Conservation (phyloP, 2,329 filamentous ascomycete genomes). For the Cladosporium sp. region DNA sequence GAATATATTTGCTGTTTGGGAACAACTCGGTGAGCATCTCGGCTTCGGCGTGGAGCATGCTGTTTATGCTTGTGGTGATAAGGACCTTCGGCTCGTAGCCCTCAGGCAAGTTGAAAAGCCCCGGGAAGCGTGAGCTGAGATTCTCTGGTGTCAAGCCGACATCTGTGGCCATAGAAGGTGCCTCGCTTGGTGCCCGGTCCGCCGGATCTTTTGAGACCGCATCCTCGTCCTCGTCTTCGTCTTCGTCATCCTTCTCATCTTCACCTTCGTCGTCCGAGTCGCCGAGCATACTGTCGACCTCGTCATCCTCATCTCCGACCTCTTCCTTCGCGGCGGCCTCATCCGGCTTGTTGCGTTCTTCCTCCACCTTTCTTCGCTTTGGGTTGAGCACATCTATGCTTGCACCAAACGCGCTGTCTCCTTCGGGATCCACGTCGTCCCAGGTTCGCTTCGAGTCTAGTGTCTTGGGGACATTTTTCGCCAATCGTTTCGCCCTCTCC, state of each 20-base stretch:
- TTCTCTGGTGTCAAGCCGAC: constrained; percentile 58
- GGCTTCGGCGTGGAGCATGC: constrained; percentile 80
- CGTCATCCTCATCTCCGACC: constrained; percentile 40
- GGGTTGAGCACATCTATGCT: constrained; percentile 43
- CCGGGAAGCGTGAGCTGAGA: constrained; percentile 57
- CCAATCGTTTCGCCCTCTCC: constrained; percentile 67
- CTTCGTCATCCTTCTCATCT: constrained; percentile 32
- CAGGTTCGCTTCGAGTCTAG: constrained; percentile 86
- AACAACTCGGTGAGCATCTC: constrained; percentile 75
- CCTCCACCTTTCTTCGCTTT: constrained; percentile 41
- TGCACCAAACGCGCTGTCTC: constrained; percentile 36
- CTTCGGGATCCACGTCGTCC: constrained; percentile 55
- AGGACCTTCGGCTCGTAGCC: constrained; percentile 72
- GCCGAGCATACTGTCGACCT: constrained; percentile 78
- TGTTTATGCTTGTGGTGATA: constrained; percentile 86
- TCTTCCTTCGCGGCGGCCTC: constrained; percentile 27
- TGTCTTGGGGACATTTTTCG: constrained; percentile 73
- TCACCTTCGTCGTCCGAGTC: constrained; percentile 49
- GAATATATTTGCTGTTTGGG: constrained; percentile 77
- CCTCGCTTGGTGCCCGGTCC: constrained; percentile 36
- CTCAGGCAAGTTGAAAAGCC: constrained; percentile 52
- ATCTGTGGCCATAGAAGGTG: constrained; percentile 56
- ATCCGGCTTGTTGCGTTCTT: constrained; percentile 15
- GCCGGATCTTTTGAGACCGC: constrained; percentile 21
- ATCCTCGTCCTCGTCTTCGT: constrained; percentile 47